These are phyloP conservation scores for Echeveria elegans DNA, from an alignment of 164 flowering plant species.

Conservation along the genomic window DNA sequence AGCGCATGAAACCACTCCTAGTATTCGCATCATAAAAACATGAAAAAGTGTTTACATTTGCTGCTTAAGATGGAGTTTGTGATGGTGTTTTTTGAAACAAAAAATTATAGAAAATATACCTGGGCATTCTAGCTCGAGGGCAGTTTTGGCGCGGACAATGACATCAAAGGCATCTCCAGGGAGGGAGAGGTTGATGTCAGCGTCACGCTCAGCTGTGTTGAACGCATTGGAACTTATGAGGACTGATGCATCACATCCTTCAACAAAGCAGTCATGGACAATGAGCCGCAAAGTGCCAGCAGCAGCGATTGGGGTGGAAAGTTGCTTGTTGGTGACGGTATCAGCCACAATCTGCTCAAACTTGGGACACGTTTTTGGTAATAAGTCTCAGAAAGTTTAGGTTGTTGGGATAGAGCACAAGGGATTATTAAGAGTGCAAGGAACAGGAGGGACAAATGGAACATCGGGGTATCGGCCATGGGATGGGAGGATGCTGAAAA, in stretches of 20 bases:
- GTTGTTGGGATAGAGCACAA: background rate
- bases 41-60: too few species aligned
- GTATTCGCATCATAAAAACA: too few species aligned
- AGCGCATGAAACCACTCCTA: background rate
- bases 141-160: background rate
- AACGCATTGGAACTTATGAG: background rate
- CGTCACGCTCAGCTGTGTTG: background rate
- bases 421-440: background rate
- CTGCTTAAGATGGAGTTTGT: background rate
- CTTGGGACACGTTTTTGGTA: slow-evolving; percentile 1
- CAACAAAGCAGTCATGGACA: background rate
- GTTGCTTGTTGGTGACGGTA: background rate
- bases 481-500: background rate
- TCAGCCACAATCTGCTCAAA: background rate
- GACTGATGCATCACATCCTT: background rate
- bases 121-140: slow-evolving; percentile 1
- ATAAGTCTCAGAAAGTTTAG: background rate
- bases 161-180: background rate
- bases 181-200: slow-evolving; percentile 1
- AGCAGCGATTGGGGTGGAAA: background rate
- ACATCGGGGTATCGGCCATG: background rate
- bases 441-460: background rate
- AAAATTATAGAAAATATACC: background rate
- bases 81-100: too few species aligned
- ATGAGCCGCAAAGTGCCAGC: background rate